Evolutionary conservation across 192 early-diverging fungal genomes (phyloP), one percentile per base, ranked within the genome.

Genomic region (Mortierella hygrophila): DNA sequence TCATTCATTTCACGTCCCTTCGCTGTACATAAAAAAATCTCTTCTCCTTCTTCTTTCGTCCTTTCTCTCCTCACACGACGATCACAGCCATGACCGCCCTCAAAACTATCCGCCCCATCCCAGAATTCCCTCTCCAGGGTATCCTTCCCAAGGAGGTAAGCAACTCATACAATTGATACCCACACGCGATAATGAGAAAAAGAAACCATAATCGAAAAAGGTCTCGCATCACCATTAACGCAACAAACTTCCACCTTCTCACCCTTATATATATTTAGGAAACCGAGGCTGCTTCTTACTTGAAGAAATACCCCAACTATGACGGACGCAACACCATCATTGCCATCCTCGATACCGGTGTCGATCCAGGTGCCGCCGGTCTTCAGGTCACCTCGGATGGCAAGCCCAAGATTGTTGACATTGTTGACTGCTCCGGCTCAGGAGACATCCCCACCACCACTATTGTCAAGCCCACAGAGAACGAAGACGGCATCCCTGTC

Each of bases 341-440:
- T 77, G 98, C 97, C 41, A 94, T 98, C 74, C 91, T 99, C 26
- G 98, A 99, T 84, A 97, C 97, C 3, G 97, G 97, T 65, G 94
- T 99, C n/a, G 97, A 98, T 91, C 97, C 98, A 42, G 95, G 94
- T 29, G 96, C 97, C 44, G 90, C 94, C 49, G 98, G 98, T 68
- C 87, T 99, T 82, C 94, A 95, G 82, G 83, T 92, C 23, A 99
- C 98, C 3, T 94, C 95, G 26, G 95, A 97, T 68, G 98, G 97
- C 57, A 93, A 94, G 85, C 95, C 94, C 74, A 99, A 99, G 89
- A 89, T 99, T 32, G 90, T 98, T 38, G 96, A 98, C 85, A 93
- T 96, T 75, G 92, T 99, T 57, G 98, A 99, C 91, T 99, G 98
- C 92, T 96, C 97, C 4, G 97, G 98, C 44, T 92, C 92, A 85